phyloP scores from a whole-genome alignment of 768 basidiomycete species.

The Termitomyces sp. region DNA sequence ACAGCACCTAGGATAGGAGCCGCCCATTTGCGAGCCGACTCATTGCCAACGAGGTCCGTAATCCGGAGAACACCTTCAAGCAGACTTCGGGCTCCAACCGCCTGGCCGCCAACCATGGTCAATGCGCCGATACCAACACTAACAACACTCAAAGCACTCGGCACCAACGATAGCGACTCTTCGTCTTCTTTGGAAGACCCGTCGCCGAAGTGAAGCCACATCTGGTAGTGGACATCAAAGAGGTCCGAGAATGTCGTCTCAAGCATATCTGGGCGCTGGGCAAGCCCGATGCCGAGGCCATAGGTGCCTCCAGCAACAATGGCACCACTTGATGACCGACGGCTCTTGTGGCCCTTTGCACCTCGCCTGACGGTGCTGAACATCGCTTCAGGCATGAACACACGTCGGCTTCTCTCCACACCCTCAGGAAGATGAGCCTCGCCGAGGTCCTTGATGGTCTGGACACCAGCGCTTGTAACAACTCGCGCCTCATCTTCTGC shows the following conservation, averaged over 20 bases:
- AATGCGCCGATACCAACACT: conserved; percentile 82
- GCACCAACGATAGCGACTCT: conserved; percentile 30
- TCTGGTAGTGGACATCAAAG: conserved; percentile 80
- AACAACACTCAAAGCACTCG: conserved; percentile 67
- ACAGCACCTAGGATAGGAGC: conserved; percentile 81
- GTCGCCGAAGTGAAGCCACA: conserved; percentile 69
- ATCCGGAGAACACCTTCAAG: conserved; percentile 78
- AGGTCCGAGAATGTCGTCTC: conserved; percentile 82
- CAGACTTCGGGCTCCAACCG: conserved; percentile 68
- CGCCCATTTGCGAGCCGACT: conserved; percentile 79
- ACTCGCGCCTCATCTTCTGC: conserved; percentile 83
- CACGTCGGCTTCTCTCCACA: conserved; percentile 74
- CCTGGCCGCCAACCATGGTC: conserved; percentile 86
- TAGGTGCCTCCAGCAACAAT: conserved; percentile 75
- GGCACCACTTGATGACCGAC: conserved; percentile 38
- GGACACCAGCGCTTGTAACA: conserved; percentile 62
- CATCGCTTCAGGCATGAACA: conserved; percentile 99
- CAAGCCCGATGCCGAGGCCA: conserved; percentile 81
- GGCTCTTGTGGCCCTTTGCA: conserved; percentile 35
- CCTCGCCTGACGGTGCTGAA: conserved; percentile 60
- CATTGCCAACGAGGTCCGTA: conserved; percentile 77
- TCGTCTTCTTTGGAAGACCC: conserved; percentile 27
- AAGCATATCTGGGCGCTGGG: conserved; percentile 70
- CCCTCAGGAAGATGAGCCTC: conserved; percentile 76
- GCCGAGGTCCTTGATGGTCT: conserved; percentile 62